Conservation (phyloP, 75 land plant species). For the Larix kaempferi region DNA sequence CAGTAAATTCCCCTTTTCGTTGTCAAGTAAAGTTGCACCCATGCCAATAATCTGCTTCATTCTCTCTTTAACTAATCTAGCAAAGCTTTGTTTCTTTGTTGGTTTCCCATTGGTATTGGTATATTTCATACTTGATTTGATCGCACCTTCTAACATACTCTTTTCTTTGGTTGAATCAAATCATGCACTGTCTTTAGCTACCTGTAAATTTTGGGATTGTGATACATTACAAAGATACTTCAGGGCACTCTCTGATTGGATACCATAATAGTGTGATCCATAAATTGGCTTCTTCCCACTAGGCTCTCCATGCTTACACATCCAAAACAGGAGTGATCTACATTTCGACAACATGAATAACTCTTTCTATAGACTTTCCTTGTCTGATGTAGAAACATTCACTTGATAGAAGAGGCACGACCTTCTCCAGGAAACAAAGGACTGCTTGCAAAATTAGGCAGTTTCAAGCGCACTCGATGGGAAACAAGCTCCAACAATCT, state of each 20-base stretch:
- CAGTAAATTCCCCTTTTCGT: slow-evolving; percentile 23
- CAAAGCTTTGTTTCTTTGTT: slow-evolving; percentile 38
- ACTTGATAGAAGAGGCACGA: neutral
- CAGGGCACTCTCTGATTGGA: slow-evolving; percentile 13
- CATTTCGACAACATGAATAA: slow-evolving; percentile 21
- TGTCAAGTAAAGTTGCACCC: neutral
- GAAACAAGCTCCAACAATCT: slow-evolving; percentile 69
- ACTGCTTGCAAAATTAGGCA: slow-evolving; percentile 33
- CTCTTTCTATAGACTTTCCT: slow-evolving; percentile 27
- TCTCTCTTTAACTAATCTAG: slow-evolving; percentile 38
- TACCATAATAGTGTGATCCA: slow-evolving; percentile 18
- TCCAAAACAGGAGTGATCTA: slow-evolving; percentile 17
- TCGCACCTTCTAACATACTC: neutral
- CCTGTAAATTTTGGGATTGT: neutral
- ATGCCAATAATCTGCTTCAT: slow-evolving; percentile 56
- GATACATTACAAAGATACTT: slow-evolving; percentile 15
- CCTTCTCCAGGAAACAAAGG: slow-evolving; percentile 44
- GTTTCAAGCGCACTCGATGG: slow-evolving; percentile 36
- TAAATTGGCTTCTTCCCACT: slow-evolving; percentile 13
- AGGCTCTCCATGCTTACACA: slow-evolving; percentile 31
- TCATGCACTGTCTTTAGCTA: neutral
- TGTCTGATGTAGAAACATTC: slow-evolving; percentile 4
- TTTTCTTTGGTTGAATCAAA: neutral
- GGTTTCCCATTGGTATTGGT: neutral
- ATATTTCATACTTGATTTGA: neutral